Percentiles rank a stretch among this genome's conserved stretches.
Conservation (phyloP, 768 basidiomycete species). For the Royoungia palumana region DNA sequence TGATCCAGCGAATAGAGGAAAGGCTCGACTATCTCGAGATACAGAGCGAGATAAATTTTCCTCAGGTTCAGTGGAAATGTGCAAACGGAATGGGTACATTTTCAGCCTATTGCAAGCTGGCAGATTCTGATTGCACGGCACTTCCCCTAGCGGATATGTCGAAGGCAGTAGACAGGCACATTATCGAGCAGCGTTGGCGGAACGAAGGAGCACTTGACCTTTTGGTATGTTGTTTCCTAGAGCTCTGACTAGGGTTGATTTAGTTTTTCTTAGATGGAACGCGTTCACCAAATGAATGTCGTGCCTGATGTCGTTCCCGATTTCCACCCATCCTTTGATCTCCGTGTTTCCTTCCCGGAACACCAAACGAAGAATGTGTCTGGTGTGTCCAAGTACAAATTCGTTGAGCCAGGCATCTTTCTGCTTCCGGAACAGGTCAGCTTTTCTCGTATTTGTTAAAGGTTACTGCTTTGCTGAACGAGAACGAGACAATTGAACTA, state of each 20-base stretch:
- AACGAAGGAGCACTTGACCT: constrained; percentile 81
- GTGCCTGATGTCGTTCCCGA: constrained; percentile 81
- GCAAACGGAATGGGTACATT: constrained; percentile 67
- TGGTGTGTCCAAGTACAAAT: constrained; percentile 26
- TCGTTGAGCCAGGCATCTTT: constrained; percentile 70
- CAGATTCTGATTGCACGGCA: not conserved
- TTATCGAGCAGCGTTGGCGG: constrained; percentile 83
- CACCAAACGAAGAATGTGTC: constrained; percentile 16
- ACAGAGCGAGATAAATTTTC: constrained; percentile 82
- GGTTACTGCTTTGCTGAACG: constrained; percentile 1
- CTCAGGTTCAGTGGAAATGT: constrained; percentile 75
- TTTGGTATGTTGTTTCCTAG: constrained; percentile 44
- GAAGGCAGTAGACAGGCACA: constrained; percentile 69
- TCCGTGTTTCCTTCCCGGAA: constrained; percentile 60
- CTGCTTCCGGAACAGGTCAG: constrained; percentile 65
- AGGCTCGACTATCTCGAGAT: constrained; percentile 64
- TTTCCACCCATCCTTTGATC: constrained; percentile 69
- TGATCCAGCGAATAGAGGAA: constrained; percentile 44
- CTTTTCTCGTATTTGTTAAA: not conserved
- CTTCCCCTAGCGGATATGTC: constrained; percentile 55
- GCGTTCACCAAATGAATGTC: constrained; percentile 86
- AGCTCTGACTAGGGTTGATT: not conserved
- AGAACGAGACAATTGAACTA: constrained; percentile 54
- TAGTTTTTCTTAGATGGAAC: constrained; percentile 68
- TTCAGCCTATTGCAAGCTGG: not conserved